A percentile compares a stretch with the other conserved stretches of the same genome.
Evolutionary conservation across 1,139 yeast species (phyloP).

Genomic region (Taiozyma onychis): DNA sequence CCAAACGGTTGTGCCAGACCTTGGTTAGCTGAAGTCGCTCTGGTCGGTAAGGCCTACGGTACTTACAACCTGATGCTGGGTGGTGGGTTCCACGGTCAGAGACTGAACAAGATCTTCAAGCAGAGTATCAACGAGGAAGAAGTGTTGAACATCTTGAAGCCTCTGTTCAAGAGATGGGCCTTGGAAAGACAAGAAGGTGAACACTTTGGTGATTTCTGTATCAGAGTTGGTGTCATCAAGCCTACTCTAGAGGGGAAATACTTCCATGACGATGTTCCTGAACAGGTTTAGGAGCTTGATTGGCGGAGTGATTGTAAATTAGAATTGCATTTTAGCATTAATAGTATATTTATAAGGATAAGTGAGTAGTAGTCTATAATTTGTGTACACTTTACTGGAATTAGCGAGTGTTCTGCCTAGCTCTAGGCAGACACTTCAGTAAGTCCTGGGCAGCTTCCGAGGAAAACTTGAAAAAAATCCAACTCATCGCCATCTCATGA

Average conservation of each 20-base stretch:
- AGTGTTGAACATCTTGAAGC: conserved; percentile 68
- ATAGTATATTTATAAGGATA: too few relatives aligned
- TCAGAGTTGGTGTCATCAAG: conserved; percentile 79
- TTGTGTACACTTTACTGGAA: too few relatives aligned
- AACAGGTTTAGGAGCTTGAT: conserved; percentile 23
- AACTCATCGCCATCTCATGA: not conserved
- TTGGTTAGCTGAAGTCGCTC: conserved; percentile 94
- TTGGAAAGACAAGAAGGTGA: conserved; percentile 86
- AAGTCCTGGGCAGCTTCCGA: not conserved
- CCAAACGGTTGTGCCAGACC: conserved; percentile 99
- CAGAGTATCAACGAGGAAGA: conserved; percentile 90
- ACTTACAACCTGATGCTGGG: conserved; percentile 94
- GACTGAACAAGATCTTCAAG: conserved; percentile 85
- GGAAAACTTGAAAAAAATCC: not conserved
- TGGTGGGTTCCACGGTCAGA: conserved; percentile 93
- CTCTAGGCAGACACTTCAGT: too few relatives aligned
- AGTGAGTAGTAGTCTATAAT: not conserved
- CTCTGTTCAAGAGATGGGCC: conserved; percentile 92
- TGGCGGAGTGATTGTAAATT: too few relatives aligned
- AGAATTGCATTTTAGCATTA: too few relatives aligned
- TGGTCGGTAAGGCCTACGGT: conserved; percentile 92
- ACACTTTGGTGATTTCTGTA: conserved; percentile 91
- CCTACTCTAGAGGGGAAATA: conserved; percentile 88
- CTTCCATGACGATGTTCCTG: conserved; percentile 93
- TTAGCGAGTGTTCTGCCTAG: too few relatives aligned